Base-by-base conservation (phyloP, 106 monocot genomes). In the Dendrobium chrysotoxum region DNA sequence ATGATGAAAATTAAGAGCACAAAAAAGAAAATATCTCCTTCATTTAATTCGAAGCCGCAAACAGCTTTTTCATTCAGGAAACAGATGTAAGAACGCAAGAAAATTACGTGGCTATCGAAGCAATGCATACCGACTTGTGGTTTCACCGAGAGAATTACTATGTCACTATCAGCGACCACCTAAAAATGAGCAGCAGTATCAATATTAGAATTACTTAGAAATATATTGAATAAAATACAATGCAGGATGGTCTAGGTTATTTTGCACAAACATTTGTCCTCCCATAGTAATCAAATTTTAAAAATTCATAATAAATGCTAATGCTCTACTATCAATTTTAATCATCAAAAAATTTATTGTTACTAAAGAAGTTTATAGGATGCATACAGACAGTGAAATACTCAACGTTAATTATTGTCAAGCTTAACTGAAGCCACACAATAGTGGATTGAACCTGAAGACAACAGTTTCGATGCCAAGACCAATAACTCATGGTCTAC, bases 91-190 rank as follows among this genome's bases (percentile, higher is more conserved):
- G 6, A 42, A 40, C 41, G 21, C 74, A 76, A 76, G 45, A 28
- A 15, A 46, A 12, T 26, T 7, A 47, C 0, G 76, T 50, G 17
- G 44, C 3, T 76, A 38, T 40, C 12, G 0, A 72, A 78, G n/a
- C 20, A 75, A 40, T 64, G 53, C 87, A 82, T 92, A 98, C 94
- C 97, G 39, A 92, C 55, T 83, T 98, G 94, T 79, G 97, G 94
- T 55, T 98, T 98, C 77, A 98, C 94, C 0, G 97, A 94, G 80
- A 98, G 88, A 84, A 98, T 73, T 79, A 95, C 75, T 28, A 98
- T 81, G 72, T 95, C 91, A 26, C 92, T 91, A 45, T 89, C 82
- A 28, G 80, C 82, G 53, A 95, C 95, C 40, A 98, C 95, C 98
- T 98, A 78, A 75, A 40, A 75, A 85, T 61, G 65, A 76, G 15